These are phyloP conservation scores for Aspergillus sp. DNA, from an alignment of 2,329 filamentous ascomycete genomes.

Conservation along the genomic window DNA sequence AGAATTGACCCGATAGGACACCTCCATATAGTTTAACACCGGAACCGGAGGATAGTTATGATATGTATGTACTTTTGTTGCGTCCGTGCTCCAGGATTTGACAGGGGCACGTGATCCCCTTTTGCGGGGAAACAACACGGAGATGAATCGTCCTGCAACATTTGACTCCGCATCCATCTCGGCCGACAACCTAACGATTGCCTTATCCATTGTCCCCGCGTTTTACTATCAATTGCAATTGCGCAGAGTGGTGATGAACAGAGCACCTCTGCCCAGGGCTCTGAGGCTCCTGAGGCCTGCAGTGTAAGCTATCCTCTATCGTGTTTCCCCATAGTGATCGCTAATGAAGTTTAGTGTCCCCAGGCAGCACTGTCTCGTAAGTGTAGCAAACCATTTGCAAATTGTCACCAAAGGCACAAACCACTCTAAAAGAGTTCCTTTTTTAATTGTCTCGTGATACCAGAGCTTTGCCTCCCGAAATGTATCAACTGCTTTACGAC, in stretches of 20 bases:
- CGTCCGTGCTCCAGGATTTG: not conserved
- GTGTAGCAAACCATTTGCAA: conserved; percentile 2
- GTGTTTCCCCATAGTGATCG: not conserved
- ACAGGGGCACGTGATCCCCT: not conserved
- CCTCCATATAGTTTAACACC: too few relatives aligned
- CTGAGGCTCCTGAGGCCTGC: conserved; percentile 8
- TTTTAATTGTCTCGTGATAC: not conserved
- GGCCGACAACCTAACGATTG: not conserved
- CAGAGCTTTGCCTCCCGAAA: conserved; percentile 6
- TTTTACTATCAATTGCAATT: not conserved
- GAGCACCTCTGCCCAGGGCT: conserved; percentile 4
- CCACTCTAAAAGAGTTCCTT: not conserved
- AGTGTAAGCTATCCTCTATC: conserved; percentile 1
- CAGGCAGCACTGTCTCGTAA: conserved; percentile 10
- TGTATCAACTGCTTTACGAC: conserved; percentile 5
- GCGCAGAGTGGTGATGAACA: conserved; percentile 4
- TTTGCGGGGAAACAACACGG: not conserved
- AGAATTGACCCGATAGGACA: not conserved
- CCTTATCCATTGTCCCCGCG: not conserved
- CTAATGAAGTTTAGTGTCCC: conserved; percentile 14
- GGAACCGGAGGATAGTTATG: too few relatives aligned
- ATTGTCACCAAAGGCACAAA: not conserved
- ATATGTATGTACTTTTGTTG: not conserved
- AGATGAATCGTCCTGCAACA: not conserved
- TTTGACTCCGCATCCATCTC: too few relatives aligned